Conservation (phyloP, 2,329 filamentous ascomycete genomes). For the Ceratocystiopsis sp. region DNA sequence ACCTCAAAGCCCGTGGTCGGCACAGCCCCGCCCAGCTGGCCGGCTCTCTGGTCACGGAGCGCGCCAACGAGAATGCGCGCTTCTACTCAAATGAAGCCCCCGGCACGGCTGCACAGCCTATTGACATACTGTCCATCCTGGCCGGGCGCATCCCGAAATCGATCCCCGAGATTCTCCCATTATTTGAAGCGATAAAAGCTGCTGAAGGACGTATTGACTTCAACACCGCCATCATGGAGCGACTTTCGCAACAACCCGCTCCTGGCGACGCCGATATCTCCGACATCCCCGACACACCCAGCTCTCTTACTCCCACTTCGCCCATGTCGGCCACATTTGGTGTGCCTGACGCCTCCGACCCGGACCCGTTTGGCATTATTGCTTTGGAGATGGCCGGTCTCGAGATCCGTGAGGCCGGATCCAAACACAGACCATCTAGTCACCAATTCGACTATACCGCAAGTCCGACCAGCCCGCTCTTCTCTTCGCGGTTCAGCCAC, state of each 20-base stretch:
- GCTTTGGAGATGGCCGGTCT: constrained; percentile 82
- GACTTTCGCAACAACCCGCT: constrained; percentile 46
- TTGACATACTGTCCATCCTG: constrained; percentile 38
- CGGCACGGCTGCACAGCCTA: constrained; percentile 8
- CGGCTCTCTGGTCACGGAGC: constrained; percentile 39
- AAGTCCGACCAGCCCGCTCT: constrained; percentile 57
- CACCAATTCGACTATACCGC: constrained; percentile 73
- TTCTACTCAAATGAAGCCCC: constrained; percentile 29
- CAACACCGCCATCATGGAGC: constrained; percentile 49
- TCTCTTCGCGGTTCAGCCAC: constrained; percentile 28
- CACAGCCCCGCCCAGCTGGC: constrained; percentile 36
- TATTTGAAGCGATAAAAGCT: constrained; percentile 73
- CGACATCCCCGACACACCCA: constrained; percentile 23
- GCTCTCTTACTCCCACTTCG: constrained; percentile 14
- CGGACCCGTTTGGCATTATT: constrained; percentile 80
- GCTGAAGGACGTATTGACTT: constrained; percentile 70
- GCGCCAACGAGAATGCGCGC: constrained; percentile 41
- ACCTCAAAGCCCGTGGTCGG: constrained; percentile 40
- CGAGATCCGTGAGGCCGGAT: constrained; percentile 80
- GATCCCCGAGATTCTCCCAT: constrained; percentile 35
- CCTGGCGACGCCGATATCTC: constrained; percentile 53
- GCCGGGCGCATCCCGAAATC: constrained; percentile 38
- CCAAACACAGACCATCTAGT: constrained; percentile 52
- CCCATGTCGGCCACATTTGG: constrained; percentile 37
- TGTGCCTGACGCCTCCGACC: constrained; percentile 61